Evolutionary conservation across 441 rosid species (phyloP), one percentile per base, ranked within the genome.

Genomic region (Hura crepitans): DNA sequence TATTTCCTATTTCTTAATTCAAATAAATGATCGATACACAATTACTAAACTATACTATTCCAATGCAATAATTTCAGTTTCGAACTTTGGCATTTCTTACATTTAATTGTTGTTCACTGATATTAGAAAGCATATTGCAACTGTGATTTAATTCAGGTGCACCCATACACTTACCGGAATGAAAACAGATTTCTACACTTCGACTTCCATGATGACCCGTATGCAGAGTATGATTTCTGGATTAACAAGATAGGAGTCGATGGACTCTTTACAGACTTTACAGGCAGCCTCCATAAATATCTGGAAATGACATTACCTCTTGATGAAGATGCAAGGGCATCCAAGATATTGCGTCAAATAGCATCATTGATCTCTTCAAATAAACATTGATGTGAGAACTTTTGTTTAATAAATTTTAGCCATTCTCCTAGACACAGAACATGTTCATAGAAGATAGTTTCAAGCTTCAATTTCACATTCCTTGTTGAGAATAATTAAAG

Each of bases 181-280:
- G 97, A 90, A 84, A 84, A 85, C 72, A 2, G 0, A 54, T 92
- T 78, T 80, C 74, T 95, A 49, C 97, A 87, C 77, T 83, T 79
- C 30, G 54, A 84, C 70, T 95, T 95, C 74, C 69, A 83, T 82
- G 87, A 90, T 80, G 99, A 95, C 42, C 87, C 97, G 0, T 87
- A 89, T 53, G 51, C 56, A 20, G 99, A 95, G 73, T 92, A 89
- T 42, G 85, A 82, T 62, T 92, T 78, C 71, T 95, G 99, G 99
- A 72, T 92, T 69, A 85, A 85, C 78, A 82, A 81, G 77, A 83
- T 95, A 0, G 93, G 96, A 66, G 89, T 92, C 0, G 99, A 95
- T 74, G 98, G 99, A 43, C 86, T 90, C 71, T 92, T 95, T 73
- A 95, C 99, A 28, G 99, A 95, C 77, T 95, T 92, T 82, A 81